A percentile compares a stretch with the other conserved stretches of the same genome.
Evolutionary conservation across 345 rosid species (phyloP).

Genomic region (Corchorus capsularis): DNA sequence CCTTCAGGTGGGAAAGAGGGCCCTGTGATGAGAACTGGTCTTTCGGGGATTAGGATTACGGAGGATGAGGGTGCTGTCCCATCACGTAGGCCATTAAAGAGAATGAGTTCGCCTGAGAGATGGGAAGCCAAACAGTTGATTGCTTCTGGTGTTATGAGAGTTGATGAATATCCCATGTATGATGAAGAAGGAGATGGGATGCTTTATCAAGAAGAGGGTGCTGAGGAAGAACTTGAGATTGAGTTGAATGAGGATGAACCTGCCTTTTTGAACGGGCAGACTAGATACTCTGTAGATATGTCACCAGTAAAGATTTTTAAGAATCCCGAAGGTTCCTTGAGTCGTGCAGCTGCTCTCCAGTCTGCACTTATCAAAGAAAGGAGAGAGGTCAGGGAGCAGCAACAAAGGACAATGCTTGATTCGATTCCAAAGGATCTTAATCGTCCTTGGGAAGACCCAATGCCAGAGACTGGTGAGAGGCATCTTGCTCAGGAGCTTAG

Average conservation of each 20-base stretch:
- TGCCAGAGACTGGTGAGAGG: conserved; percentile 91
- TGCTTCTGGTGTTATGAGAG: conserved; percentile 77
- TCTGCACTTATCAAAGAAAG: conserved; percentile 88
- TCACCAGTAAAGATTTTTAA: conserved; percentile 91
- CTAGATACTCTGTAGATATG: conserved; percentile 70
- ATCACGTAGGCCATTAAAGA: conserved; percentile 69
- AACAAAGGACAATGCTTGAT: conserved; percentile 90
- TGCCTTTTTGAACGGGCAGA: conserved; percentile 79
- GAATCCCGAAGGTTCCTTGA: conserved; percentile 91
- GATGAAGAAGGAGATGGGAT: conserved; percentile 87
- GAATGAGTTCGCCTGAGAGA: conserved; percentile 86
- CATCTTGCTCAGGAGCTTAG: conserved; percentile 93
- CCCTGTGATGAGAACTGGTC: conserved; percentile 47
- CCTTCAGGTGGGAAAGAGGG: conserved; percentile 53
- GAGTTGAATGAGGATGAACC: conserved; percentile 93
- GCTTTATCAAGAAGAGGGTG: conserved; percentile 79
- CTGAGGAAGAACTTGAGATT: conserved; percentile 91
- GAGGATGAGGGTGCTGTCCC: conserved; percentile 52
- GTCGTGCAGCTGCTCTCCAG: conserved; percentile 92
- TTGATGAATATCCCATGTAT: conserved; percentile 67
- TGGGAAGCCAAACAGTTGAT: conserved; percentile 93
- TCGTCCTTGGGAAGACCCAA: conserved; percentile 97
- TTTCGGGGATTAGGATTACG: conserved; percentile 62
- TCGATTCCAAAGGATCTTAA: conserved; percentile 95
- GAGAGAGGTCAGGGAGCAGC: conserved; percentile 80